Conservation (phyloP, 1,139 yeast genomes). For the Pichia sp. region DNA sequence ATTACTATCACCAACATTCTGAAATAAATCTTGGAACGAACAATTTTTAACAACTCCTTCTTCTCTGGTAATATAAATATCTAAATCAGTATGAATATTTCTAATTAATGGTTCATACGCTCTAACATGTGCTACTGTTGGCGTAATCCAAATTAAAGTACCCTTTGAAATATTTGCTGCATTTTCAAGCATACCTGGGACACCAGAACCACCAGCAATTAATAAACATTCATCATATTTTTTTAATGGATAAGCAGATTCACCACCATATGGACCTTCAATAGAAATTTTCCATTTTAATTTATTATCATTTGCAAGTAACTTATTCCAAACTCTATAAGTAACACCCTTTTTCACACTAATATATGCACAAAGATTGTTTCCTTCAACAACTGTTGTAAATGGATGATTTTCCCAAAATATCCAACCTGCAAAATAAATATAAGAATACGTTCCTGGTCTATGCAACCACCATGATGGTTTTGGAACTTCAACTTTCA, state of each 20-base stretch:
- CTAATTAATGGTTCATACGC: constrained; percentile 8
- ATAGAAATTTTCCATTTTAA: constrained; percentile 13
- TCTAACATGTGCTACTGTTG: constrained; percentile 2
- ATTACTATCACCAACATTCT: too few relatives aligned
- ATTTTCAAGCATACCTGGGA: constrained; percentile 48
- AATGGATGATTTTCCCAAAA: constrained; percentile 37
- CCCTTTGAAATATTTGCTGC: constrained; percentile 27
- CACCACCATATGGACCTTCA: constrained; percentile 18
- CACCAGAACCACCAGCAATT: constrained; percentile 64
- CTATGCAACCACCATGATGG: constrained; percentile 34
- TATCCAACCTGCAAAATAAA: constrained; percentile 24
- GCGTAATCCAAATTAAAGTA: constrained; percentile 16
- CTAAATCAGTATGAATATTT: constrained; percentile 6
- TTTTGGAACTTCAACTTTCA: constrained; percentile 36
- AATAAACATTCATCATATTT: constrained; percentile 49
- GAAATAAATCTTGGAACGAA: constrained; percentile 1
- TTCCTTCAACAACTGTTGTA: constrained; percentile 25
- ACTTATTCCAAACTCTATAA: constrained; percentile 20
- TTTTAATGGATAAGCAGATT: constrained; percentile 22
- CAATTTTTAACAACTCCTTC: constrained; percentile 1
- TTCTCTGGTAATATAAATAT: constrained; percentile 16
- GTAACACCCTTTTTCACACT: constrained; percentile 33
- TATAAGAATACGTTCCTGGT: constrained; percentile 42
- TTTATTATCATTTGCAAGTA: constrained; percentile 13
- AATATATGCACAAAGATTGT: constrained; percentile 26